A percentile compares a stretch with the other conserved stretches of the same genome.
These are phyloP conservation scores for Thraustochytrium striatum DNA, from an alignment of 352 stramenopile genomes.

Conservation along the genomic window DNA sequence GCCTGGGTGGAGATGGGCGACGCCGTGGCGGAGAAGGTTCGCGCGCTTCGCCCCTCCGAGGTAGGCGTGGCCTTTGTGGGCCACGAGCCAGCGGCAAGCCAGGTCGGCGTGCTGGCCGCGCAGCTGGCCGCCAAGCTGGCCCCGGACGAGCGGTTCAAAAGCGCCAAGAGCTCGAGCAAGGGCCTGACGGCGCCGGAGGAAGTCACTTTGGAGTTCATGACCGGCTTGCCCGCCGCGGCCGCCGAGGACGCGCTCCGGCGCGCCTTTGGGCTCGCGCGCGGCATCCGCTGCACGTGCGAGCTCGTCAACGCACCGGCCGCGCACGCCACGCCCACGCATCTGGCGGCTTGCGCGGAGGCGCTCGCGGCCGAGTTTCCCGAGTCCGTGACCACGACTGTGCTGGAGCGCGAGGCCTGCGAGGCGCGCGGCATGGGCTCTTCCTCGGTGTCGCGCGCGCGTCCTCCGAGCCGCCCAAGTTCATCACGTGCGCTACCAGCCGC, in stretches of 20 bases:
- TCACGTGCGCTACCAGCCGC: conserved; percentile 73
- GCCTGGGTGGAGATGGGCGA: not conserved
- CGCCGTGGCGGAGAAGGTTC: not conserved
- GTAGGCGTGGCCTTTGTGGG: not conserved
- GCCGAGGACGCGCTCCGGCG: not conserved
- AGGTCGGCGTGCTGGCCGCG: not conserved
- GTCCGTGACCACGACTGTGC: conserved; percentile 60
- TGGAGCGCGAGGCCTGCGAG: conserved; percentile 66
- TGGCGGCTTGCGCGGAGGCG: conserved; percentile 63
- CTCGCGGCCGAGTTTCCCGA: conserved; percentile 61
- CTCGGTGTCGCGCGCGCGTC: conserved; percentile 69
- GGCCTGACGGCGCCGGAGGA: not conserved
- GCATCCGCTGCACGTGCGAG: conserved; percentile 50
- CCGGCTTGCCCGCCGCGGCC: not conserved
- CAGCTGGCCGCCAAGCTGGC: not conserved
- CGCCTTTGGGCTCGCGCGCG: not conserved
- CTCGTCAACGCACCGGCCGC: conserved; percentile 77
- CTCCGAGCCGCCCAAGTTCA: conserved; percentile 74
- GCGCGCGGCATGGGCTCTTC: conserved; percentile 70
- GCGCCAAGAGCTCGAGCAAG: not conserved
- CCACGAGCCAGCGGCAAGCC: not conserved
- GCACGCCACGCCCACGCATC: conserved; percentile 64
- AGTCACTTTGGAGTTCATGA: not conserved
- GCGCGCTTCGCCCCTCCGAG: too few species aligned
- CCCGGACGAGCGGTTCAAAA: not conserved